These are phyloP conservation scores for Dactylonectria estremocensis DNA, from an alignment of 2,329 filamentous ascomycete genomes.

Conservation along the genomic window DNA sequence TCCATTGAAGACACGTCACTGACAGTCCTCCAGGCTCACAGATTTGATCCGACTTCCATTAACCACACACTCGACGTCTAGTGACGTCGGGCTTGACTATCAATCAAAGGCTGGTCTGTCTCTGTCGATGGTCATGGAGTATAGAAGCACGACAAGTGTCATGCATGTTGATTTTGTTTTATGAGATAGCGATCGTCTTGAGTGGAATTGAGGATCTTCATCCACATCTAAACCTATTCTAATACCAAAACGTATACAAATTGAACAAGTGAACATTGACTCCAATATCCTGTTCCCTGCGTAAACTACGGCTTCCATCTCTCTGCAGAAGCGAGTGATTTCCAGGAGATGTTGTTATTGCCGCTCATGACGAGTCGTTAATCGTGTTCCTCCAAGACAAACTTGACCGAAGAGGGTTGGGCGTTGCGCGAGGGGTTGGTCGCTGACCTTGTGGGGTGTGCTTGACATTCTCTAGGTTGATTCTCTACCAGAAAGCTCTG, in stretches of 20 bases:
- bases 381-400: not conserved
- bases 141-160: not conserved
- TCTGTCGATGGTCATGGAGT: not conserved
- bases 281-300: not conserved
- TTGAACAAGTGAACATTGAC: constrained; percentile 20
- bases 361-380: not conserved
- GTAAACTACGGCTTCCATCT: not conserved
- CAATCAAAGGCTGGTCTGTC: not conserved
- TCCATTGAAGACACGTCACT: constrained; percentile 18
- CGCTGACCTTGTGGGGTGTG: not conserved
- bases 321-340: constrained; percentile 31
- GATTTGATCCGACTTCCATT: not conserved
- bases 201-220: not conserved
- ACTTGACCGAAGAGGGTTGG: not conserved
- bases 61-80: not conserved
- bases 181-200: not conserved
- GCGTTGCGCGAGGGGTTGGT: not conserved
- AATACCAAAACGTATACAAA: constrained; percentile 37
- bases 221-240: not conserved
- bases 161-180: not conserved
- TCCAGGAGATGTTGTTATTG: constrained; percentile 8
- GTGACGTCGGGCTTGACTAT: not conserved
- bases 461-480: not conserved
- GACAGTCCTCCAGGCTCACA: constrained; percentile 14
- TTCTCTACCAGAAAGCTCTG: no score